Evolutionary conservation across 495 filamentous ascomycete species (phyloP).

Genomic region (Penicillium nucicola): DNA sequence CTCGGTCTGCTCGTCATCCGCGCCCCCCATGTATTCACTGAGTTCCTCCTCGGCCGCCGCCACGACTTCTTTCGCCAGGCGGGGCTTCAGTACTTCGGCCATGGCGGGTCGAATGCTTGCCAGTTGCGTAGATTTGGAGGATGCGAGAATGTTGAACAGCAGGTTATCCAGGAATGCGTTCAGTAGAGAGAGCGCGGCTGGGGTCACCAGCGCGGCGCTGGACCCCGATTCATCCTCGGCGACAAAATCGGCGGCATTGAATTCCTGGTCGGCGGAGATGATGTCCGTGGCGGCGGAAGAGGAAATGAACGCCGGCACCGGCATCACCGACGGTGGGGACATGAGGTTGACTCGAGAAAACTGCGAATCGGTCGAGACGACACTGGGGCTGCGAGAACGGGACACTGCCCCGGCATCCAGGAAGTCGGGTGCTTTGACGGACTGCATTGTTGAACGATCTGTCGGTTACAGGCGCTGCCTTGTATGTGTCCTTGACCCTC

Average conservation of each 20-base stretch:
- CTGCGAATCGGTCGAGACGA: constrained; percentile 42
- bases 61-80: constrained; percentile 84
- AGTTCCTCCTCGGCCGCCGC: constrained; percentile 88
- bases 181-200: constrained; percentile 70
- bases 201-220: constrained; percentile 64
- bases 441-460: constrained; percentile 25
- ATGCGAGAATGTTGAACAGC: constrained; percentile 79
- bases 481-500: constrained; percentile 10
- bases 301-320: constrained; percentile 85
- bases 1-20: constrained; percentile 65
- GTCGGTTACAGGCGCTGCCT: constrained; percentile 1
- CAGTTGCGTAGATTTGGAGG: constrained; percentile 79
- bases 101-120: constrained; percentile 77
- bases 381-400: constrained; percentile 43
- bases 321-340: constrained; percentile 69
- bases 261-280: constrained; percentile 81
- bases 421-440: constrained; percentile 34
- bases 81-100: constrained; percentile 80
- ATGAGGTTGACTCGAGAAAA: constrained; percentile 41
- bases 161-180: constrained; percentile 95
- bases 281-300: constrained; percentile 87
- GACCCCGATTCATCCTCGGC: constrained; percentile 62
- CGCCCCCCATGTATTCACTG: constrained; percentile 77
- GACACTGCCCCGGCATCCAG: constrained; percentile 31
- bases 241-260: constrained; percentile 62